Conservation (phyloP, 2,329 filamentous ascomycete genomes). For the Blumeriella jaapii region DNA sequence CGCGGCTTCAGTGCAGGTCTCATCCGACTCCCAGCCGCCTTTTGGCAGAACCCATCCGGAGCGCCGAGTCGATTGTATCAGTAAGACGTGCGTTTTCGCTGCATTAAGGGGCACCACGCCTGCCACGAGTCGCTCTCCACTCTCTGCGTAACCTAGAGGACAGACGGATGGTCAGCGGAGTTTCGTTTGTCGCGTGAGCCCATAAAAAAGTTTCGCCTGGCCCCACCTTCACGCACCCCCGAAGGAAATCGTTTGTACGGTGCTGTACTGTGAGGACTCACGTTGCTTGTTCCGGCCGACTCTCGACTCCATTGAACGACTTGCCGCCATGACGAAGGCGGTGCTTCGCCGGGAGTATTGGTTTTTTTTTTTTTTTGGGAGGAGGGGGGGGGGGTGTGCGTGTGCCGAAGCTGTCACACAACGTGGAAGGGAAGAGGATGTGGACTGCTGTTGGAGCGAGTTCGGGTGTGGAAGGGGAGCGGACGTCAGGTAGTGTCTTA, state of each 20-base stretch:
- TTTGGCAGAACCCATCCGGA: slow-evolving; percentile 96
- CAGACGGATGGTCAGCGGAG: slow-evolving; percentile 22
- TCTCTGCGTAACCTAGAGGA: slow-evolving; percentile 70
- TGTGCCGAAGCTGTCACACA: too few relatives aligned
- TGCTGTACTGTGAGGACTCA: too few relatives aligned
- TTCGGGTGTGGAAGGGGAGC: too few relatives aligned
- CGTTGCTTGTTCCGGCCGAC: slow-evolving; percentile 70
- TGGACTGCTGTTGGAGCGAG: too few relatives aligned
- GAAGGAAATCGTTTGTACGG: too few relatives aligned
- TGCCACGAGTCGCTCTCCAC: slow-evolving; percentile 89
- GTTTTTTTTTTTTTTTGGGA: too few relatives aligned
- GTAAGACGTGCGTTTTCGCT: slow-evolving; percentile 78
- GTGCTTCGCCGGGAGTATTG: slow-evolving; percentile 18
- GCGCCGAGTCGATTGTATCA: slow-evolving; percentile 85
- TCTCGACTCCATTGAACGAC: slow-evolving; percentile 59
- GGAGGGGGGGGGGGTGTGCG: too few relatives aligned
- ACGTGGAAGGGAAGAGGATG: too few relatives aligned
- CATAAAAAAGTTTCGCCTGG: slow-evolving; percentile 16
- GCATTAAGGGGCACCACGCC: slow-evolving; percentile 82
- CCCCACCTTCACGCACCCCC: too few relatives aligned
- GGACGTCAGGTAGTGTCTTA: too few relatives aligned
- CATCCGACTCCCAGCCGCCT: slow-evolving; percentile 94
- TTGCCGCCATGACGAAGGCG: slow-evolving; percentile 26
- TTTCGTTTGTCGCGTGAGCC: slow-evolving; percentile 3
- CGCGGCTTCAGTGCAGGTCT: slow-evolving; percentile 75